Base-by-base conservation (phyloP, 108 stramenopile genomes). In the Cylindrotheca closterium region DNA sequence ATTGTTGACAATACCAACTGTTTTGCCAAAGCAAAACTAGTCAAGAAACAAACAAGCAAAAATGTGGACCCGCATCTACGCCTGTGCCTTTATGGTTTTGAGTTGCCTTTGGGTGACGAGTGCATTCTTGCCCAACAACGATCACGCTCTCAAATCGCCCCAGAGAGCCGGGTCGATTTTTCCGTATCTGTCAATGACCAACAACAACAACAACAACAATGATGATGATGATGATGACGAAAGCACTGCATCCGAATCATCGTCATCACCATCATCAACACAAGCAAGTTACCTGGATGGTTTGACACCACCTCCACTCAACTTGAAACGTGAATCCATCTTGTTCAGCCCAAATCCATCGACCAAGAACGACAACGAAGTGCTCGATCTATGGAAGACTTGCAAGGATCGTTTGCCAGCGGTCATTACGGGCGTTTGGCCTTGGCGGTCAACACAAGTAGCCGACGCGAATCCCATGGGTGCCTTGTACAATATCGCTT, bases 321-420 rank as follows among this genome's bases (percentile, higher is more conserved):
- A 80, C 29, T 79, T 83, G 19, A 61, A 55, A 29, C 32, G 75
- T 42, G 74, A 85, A 28, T 88, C 84, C 12, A 80, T 88, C 33
- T 64, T 88, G 32, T 88, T 88, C 58, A 79, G 71, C 19, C 73
- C 75, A 31, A 73, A 83, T 61, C 71, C 87, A 34, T 63, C 84
- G 0, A 88, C 84, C 1, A 74, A 77, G 45, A 57, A 70, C 47
- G 75, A 80, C 55, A 79, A 85, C 53, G 72, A 54, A 1, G 64
- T 70, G 30, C 34, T 85, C 8, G 18, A 61, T 19, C 12, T 79
- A 8, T 88, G 87, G 87, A 73, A 54, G 33, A n/a, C 30, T 5
- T 52, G 70, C 34, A 74, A 77, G 61, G 46, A 49, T 12, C 17
- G 58, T 21, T 31, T 88, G 0, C 87, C 87, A 7, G 33, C 64